phyloP scores from a whole-genome alignment of 495 filamentous ascomycete genomes.

The Trichoderma erinaceum region DNA sequence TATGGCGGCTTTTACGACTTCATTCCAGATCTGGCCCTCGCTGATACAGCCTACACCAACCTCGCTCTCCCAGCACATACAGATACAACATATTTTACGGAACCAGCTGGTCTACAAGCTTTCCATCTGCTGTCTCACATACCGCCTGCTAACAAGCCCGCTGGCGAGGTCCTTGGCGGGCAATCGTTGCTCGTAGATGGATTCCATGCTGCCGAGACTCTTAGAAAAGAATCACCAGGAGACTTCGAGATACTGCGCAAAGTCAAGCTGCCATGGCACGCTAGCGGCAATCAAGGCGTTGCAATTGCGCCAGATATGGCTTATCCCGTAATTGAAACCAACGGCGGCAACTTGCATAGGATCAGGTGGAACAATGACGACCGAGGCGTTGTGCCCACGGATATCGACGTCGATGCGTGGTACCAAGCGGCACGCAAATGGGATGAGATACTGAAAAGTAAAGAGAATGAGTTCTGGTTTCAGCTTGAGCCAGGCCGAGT shows the following conservation, averaged over 20 bases:
- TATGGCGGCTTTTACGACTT: constrained; percentile 97
- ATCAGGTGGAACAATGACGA: constrained; percentile 93
- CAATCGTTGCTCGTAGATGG: constrained; percentile 76
- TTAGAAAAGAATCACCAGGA: constrained; percentile 42
- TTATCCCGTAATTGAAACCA: constrained; percentile 60
- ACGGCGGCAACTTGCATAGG: constrained; percentile 43
- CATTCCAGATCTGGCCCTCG: constrained; percentile 75
- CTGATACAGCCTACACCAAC: constrained; percentile 90
- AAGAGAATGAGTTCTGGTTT: constrained; percentile 59
- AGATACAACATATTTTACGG: constrained; percentile 89
- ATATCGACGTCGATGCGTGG: constrained; percentile 49
- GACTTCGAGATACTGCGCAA: constrained; percentile 48
- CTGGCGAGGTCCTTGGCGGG: constrained; percentile 47
- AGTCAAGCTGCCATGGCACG: constrained; percentile 60
- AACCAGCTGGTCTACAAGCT: constrained; percentile 81
- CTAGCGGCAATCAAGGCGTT: constrained; percentile 77
- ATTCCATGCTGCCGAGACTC: constrained; percentile 57
- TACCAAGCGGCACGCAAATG: constrained; percentile 68
- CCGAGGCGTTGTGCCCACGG: constrained; percentile 53
- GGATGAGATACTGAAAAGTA: constrained; percentile 51
- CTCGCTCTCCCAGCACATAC: constrained; percentile 73
- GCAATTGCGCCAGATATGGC: constrained; percentile 61
- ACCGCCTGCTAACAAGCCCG: constrained; percentile 9
- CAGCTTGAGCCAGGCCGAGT: constrained; percentile 71
- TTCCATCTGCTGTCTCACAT: constrained; percentile 84